phyloP scores from a whole-genome alignment of 352 stramenopile genomes.

The Phytophthora sp. region DNA sequence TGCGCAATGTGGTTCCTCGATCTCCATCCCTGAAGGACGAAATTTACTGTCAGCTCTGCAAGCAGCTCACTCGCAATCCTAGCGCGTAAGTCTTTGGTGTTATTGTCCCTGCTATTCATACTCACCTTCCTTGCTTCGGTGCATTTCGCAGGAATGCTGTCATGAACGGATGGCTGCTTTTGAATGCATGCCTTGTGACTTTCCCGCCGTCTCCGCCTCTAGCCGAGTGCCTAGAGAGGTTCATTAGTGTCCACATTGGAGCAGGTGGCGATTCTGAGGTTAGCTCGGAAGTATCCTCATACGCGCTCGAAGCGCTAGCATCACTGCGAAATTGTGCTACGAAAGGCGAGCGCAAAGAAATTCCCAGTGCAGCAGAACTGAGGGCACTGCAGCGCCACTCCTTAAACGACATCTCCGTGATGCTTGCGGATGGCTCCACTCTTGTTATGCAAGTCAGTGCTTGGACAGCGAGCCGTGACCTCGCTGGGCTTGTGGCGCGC shows the following conservation, averaged over 20 bases:
- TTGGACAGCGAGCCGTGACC: conserved; percentile 69
- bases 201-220: conserved; percentile 61
- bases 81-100: conserved; percentile 32
- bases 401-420: conserved; percentile 47
- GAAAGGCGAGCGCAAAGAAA: conserved; percentile 63
- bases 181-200: conserved; percentile 66
- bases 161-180: conserved; percentile 73
- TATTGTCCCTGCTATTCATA: neutral
- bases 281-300: conserved; percentile 40
- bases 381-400: conserved; percentile 54
- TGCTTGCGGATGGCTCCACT: conserved; percentile 50
- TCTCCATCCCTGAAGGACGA: conserved; percentile 74
- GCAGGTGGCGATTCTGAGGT: conserved; percentile 6
- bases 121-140: conserved; percentile 5
- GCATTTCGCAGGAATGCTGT: conserved; percentile 39
- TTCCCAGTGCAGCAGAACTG: conserved; percentile 64
- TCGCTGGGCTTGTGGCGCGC: conserved; percentile 38
- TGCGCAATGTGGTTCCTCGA: conserved; percentile 65
- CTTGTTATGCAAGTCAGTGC: conserved; percentile 52
- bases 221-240: conserved; percentile 57
- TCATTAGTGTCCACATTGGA: conserved; percentile 50
- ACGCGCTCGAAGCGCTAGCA: conserved; percentile 47
- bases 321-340: conserved; percentile 42
- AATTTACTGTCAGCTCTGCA: conserved; percentile 84
- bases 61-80: conserved; percentile 75